Conservation (phyloP, 768 basidiomycete genomes). For the Pholiota conissans region DNA sequence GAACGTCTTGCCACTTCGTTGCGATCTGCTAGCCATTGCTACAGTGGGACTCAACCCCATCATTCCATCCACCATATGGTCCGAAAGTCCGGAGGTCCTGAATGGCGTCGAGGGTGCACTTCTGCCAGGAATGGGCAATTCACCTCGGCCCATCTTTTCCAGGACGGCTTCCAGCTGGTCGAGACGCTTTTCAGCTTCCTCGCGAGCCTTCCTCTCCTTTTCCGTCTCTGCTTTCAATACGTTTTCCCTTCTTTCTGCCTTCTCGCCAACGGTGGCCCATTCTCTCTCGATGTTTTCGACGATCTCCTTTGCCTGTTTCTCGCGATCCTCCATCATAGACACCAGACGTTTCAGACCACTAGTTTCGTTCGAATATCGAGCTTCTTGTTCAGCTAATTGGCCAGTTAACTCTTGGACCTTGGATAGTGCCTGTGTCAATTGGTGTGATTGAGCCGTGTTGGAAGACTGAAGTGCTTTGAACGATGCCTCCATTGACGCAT, state of each 20-base stretch:
- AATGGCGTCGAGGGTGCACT: constrained; percentile 50
- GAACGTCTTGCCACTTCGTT: constrained; percentile 85
- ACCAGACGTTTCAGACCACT: constrained; percentile 74
- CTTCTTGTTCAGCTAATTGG: constrained; percentile 83
- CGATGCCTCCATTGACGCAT: constrained; percentile 63
- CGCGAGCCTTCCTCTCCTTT: constrained; percentile 65
- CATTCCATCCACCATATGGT: constrained; percentile 52
- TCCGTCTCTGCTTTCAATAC: constrained; percentile 69
- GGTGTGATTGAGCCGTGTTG: constrained; percentile 68
- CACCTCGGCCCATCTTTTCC: constrained; percentile 70
- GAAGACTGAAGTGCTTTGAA: constrained; percentile 74
- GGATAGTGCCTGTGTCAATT: constrained; percentile 74
- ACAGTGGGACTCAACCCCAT: constrained; percentile 85
- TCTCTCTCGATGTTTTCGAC: constrained; percentile 83
- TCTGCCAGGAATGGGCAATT: constrained; percentile 58
- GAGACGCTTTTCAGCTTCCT: constrained; percentile 68
- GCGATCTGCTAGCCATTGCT: constrained; percentile 78
- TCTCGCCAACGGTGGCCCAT: constrained; percentile 73
- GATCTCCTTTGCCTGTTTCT: constrained; percentile 79
- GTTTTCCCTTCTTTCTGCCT: constrained; percentile 66
- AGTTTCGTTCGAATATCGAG: constrained; percentile 77
- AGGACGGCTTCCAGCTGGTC: constrained; percentile 75
- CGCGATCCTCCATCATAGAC: constrained; percentile 83
- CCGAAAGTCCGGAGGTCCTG: constrained; percentile 37
- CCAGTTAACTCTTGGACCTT: constrained; percentile 75